Evolutionary conservation across 192 early-diverging fungal genomes (phyloP).

Genomic region (Coemansia furcata): DNA sequence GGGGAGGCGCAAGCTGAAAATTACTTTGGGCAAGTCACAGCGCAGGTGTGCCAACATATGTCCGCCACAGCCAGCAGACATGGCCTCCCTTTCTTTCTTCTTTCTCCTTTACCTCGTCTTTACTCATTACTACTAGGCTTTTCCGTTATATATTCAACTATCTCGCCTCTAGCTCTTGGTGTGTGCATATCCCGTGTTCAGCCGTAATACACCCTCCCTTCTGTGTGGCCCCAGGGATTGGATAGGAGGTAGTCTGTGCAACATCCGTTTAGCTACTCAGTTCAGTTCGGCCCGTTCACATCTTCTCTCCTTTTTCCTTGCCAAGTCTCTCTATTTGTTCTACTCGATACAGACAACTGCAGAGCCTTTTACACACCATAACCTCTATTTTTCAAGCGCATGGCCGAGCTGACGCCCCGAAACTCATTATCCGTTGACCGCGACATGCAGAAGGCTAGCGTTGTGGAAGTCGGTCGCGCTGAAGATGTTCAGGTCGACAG

Average conservation of each 20-base stretch:
- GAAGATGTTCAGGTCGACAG: constrained; percentile 48
- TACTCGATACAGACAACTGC: not conserved
- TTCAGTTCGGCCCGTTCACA: not conserved
- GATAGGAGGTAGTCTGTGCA: not conserved
- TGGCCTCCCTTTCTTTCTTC: not conserved
- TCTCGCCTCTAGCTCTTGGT: not conserved
- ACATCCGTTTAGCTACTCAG: not conserved
- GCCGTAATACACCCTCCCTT: not conserved
- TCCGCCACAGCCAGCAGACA: not conserved
- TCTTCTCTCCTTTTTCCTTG: not conserved
- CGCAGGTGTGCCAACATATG: not conserved
- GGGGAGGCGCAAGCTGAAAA: constrained; percentile 2
- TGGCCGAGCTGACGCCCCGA: constrained; percentile 27
- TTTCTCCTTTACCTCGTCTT: not conserved
- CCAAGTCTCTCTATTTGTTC: not conserved
- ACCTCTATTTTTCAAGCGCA: not conserved
- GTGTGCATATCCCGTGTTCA: not conserved
- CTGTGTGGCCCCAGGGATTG: not conserved
- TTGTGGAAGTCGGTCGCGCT: constrained; percentile 14
- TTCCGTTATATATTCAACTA: not conserved
- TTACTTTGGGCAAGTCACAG: constrained; percentile 1
- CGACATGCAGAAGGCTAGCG: constrained; percentile 23
- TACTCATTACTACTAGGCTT: not conserved
- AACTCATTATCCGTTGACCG: constrained; percentile 28
- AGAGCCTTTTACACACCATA: not conserved